Evolutionary conservation across 768 basidiomycete species (phyloP).

Genomic region (Ephemerocybe angulata): DNA sequence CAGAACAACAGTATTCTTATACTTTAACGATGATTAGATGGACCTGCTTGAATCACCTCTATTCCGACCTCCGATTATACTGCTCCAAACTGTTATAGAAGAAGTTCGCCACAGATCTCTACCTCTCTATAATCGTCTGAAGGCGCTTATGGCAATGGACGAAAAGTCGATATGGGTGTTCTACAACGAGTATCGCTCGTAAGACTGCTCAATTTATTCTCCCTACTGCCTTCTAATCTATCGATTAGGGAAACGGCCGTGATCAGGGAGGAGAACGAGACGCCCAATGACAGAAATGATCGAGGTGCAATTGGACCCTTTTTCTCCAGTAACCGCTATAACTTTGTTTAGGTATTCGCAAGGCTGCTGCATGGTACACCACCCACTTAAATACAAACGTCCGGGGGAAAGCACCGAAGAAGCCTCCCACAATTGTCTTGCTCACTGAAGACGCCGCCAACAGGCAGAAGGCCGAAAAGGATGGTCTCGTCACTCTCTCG

Average conservation of each 20-base stretch:
- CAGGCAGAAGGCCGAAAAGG: conserved; percentile 64
- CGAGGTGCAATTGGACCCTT: conserved; percentile 52
- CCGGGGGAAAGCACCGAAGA: conserved; percentile 43
- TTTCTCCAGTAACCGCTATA: background rate
- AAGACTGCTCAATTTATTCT: conserved; percentile 25
- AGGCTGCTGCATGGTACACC: conserved; percentile 84
- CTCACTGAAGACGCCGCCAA: conserved; percentile 90
- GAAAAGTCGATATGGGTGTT: conserved; percentile 84
- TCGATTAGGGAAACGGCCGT: conserved; percentile 70
- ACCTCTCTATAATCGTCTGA: conserved; percentile 90
- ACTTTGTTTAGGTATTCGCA: conserved; percentile 71
- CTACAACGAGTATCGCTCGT: conserved; percentile 86
- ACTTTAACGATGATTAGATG: conserved; percentile 54
- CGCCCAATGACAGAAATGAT: conserved; percentile 93
- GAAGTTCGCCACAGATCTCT: conserved; percentile 94
- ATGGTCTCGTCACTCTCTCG: conserved; percentile 59
- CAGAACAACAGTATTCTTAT: conserved; percentile 5
- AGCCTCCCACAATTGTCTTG: conserved; percentile 64
- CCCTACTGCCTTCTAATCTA: background rate
- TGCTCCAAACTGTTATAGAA: conserved; percentile 93
- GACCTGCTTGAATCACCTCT: conserved; percentile 82
- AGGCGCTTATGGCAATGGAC: conserved; percentile 77
- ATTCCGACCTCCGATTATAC: conserved; percentile 76
- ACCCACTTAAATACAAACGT: conserved; percentile 60
- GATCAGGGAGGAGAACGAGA: conserved; percentile 71